Evolutionary conservation across 805 yeast genomes (phyloP), one percentile per base, ranked within the genome.

Genomic region (Yarrowia sp.): DNA sequence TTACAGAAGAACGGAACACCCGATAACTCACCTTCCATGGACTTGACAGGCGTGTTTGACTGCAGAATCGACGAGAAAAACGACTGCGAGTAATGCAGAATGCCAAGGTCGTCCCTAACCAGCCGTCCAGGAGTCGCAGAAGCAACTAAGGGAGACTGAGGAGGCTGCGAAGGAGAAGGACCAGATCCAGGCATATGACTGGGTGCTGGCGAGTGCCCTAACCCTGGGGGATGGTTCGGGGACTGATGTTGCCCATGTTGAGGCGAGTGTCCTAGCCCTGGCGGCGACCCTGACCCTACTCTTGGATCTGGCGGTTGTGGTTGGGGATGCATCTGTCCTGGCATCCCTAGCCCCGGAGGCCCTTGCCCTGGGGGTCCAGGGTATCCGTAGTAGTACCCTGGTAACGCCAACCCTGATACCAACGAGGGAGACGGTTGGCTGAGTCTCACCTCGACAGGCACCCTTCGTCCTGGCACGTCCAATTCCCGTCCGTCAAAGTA

Each of bases 81-180:
- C 5, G 67, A 63, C 36, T 63, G 67, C n/a, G 67, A 63, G 22
- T 63, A 63, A 8, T 63, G 67, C 8, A 63, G 16, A 14, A 48
- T 32, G 4, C 67, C 67, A 2, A 16, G 5, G 8, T 19, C 40
- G 45, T 63, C 67, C 15, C 19, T 32, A 2, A 63, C 67, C 15
- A 63, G 32, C 12, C 67, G 14, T n/a, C 67, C 67, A 4, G 67
- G 56, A 9, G 43, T 36, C n/a, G 22, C 26, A 1, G 56, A 38
- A 22, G 48, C 46, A 3, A 3, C 35, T 10, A 49, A 48, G 2
- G 67, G 67, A 0, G 52, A 49, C 8, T 48, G 52, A 7, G 32
- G 43, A 15, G 32, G 45, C 43, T 36, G 42, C 2, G 52, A n/a
- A 10, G 63, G 48, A 4, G 40, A 32, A n/a, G 56, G 56, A 36